Conservation (phyloP, 148 eudicot species). For the Camellia sinensis region DNA sequence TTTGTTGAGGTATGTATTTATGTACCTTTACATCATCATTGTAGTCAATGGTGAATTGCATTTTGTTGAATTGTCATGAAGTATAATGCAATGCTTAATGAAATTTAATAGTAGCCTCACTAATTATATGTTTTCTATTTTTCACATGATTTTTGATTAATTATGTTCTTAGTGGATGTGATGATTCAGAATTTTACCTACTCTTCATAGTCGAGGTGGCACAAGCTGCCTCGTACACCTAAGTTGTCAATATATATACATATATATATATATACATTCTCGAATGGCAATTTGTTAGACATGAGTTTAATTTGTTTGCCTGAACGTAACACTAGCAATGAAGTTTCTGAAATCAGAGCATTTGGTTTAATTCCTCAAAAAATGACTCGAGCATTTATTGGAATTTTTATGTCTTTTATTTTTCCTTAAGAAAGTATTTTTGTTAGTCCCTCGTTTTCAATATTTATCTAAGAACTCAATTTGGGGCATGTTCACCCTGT, state of each 20-base stretch:
- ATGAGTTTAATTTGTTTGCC: neutral
- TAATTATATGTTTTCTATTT: too few species aligned
- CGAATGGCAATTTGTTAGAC: neutral
- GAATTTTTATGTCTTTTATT: neutral
- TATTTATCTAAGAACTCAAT: neutral
- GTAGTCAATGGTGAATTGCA: neutral
- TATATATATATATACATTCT: too few species aligned
- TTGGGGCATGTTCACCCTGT: neutral
- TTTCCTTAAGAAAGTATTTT: neutral
- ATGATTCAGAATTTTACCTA: too few species aligned
- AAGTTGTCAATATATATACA: neutral
- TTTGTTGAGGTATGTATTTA: conserved; percentile 55
- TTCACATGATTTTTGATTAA: neutral
- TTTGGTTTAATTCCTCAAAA: neutral
- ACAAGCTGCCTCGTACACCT: too few species aligned
- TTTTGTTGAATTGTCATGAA: neutral
- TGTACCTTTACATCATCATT: neutral
- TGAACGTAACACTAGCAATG: neutral
- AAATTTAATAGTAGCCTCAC: too few species aligned
- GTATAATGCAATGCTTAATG: neutral
- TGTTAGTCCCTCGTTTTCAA: neutral
- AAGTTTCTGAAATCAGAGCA: neutral
- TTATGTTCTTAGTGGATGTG: neutral
- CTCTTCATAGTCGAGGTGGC: too few species aligned
- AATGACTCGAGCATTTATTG: neutral